Conservation (phyloP, 2,329 filamentous ascomycete genomes). For the Fusarium hostae region DNA sequence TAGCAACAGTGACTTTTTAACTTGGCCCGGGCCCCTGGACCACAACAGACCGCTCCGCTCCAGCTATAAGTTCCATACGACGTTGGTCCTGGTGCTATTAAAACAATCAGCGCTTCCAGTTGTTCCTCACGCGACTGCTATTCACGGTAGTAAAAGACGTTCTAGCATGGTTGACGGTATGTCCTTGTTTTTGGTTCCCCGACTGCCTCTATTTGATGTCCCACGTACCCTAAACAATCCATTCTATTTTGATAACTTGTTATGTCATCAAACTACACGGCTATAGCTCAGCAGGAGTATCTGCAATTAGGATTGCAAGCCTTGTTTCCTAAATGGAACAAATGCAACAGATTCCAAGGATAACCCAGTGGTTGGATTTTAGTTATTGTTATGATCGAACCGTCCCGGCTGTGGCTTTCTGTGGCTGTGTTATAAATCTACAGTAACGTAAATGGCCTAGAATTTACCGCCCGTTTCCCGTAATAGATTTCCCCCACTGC, state of each 20-base stretch:
- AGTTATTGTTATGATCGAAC: conserved; percentile 12
- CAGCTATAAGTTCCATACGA: neutral
- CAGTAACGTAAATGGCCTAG: conserved; percentile 4
- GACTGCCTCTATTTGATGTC: neutral
- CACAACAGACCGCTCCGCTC: conserved; percentile 25
- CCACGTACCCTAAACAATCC: neutral
- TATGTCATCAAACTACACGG: neutral
- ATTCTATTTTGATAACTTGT: neutral
- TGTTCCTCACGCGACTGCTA: neutral
- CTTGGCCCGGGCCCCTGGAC: neutral
- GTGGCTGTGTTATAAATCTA: conserved; percentile 23
- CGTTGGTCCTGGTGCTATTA: neutral
- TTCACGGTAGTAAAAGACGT: neutral
- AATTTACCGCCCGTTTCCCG: conserved; percentile 11
- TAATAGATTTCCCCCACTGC: conserved; percentile 15
- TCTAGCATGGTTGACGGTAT: neutral
- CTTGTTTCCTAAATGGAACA: neutral
- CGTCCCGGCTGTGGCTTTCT: conserved; percentile 29
- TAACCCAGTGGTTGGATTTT: neutral
- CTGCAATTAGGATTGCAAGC: conserved; percentile 3
- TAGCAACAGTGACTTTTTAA: conserved; percentile 27
- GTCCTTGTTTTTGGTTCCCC: neutral
- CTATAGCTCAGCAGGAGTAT: neutral
- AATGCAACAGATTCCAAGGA: conserved; percentile 1
- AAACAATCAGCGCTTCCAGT: neutral